Evolutionary conservation across 352 stramenopile genomes (phyloP), one percentile per base, ranked within the genome.

Genomic region (Pythium folliculosum): DNA sequence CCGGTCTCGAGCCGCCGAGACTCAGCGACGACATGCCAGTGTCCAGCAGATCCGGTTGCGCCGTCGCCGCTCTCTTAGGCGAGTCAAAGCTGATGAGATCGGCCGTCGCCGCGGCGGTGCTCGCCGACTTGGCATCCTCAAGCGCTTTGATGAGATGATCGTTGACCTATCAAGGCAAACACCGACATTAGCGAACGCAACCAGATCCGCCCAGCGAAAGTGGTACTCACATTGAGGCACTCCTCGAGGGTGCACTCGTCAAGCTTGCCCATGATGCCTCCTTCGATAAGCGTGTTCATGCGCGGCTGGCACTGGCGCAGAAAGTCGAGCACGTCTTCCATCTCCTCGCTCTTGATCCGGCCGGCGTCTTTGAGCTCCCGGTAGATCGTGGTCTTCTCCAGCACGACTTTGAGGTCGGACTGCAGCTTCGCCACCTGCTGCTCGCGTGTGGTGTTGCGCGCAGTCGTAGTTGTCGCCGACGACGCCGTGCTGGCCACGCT

Each of bases 251-350:
- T 94, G 22, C 71, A 70, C 53, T 95, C 88, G 64, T 93, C 82
- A 56, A 95, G 86, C 72, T 93, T 94, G 63, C 86, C 88, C 72
- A 88, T 87, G 48, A 95, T 76, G 0, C 88, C 88, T 55, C 86
- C 88, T 75, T 95, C 88, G 69, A 95, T 95, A 14, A 95, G 70
- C 48, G 86, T 90, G 69, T 95, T 95, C 85, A 95, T 95, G 50
- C 88, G 84, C 7, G 86, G 88, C 59, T 92, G 84, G 64, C 88
- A 95, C 65, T 95, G 88, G 1, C 77, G 84, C 49, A 95, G 60
- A 59, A 95, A 95, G 64, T 95, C 88, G 45, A 93, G 58, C 14
- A 84, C 76, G 38, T 95, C 80, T 25, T 95, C 88, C 19, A 88
- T 65, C 32, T 80, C 70, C 21, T 90, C 83, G 14, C 60, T 67